Evolutionary conservation across 164 flowering plant species (phyloP).

Genomic region (Vitis labrusca): DNA sequence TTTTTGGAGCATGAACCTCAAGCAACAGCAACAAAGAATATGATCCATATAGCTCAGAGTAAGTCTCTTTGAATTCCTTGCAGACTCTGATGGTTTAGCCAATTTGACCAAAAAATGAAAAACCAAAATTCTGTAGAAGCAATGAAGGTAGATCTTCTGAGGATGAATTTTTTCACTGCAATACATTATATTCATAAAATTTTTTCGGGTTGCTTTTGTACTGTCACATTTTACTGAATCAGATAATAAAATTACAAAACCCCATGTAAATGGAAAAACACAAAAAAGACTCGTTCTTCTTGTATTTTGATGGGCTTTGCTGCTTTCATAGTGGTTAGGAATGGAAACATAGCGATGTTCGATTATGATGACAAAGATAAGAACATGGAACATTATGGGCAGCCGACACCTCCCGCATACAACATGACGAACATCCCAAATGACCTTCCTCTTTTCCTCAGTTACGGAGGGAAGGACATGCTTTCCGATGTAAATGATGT

Average conservation of each 20-base stretch:
- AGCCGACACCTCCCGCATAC: constrained; percentile 66
- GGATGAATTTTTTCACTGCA: not conserved
- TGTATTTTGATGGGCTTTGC: not conserved
- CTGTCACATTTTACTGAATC: not conserved
- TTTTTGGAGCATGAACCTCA: constrained; percentile 17
- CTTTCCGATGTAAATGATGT: constrained; percentile 73
- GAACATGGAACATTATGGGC: constrained; percentile 66
- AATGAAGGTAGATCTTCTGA: not conserved
- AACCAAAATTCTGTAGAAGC: no score
- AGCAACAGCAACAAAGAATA: constrained; percentile 16
- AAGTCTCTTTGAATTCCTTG: constrained; percentile 16
- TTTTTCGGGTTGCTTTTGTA: not conserved
- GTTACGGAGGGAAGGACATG: constrained; percentile 72
- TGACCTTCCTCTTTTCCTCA: constrained; percentile 65
- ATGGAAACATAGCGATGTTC: constrained; percentile 58
- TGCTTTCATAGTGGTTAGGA: constrained; percentile 50
- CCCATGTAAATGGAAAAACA: no score
- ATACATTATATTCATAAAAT: not conserved
- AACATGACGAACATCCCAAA: constrained; percentile 63
- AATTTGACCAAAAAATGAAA: no score
- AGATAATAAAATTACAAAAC: no score
- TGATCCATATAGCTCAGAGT: constrained; percentile 83
- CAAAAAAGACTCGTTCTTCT: not conserved
- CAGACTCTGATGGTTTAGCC: no score
- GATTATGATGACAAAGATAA: constrained; percentile 49